Base-by-base conservation (phyloP, 106 monocot genomes). In the Acanthochlamys bracteata region DNA sequence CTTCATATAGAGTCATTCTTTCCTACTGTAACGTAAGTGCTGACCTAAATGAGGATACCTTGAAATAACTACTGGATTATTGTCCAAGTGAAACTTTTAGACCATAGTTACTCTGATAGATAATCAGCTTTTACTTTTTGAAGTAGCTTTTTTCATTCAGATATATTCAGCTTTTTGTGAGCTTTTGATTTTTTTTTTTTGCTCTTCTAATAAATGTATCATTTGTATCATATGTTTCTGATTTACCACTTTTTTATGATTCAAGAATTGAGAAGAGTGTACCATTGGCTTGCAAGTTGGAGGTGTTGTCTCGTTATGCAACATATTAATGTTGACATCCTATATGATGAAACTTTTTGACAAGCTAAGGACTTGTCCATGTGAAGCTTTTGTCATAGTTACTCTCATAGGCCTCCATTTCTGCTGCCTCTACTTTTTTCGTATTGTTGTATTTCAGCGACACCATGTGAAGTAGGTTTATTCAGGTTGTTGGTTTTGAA, bases 351-450 rank as follows among this genome's bases (percentile, higher is more conserved):
- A 51, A 2, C n/a, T 20, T 20, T 20, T 55, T 55, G 10, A 20
- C 4, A 55, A 55, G 55, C 55, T 55, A 55, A 13, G 20, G 55
- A 46, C 65, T 58, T 17, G 10, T 71, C 60, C 66, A 77, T 42
- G 12, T 77, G 76, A 66, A 67, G 76, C 76, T 66, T 43, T 42
- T 71, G 76, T 71, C 71, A 77, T 71, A 66, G 65, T 77, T 71
- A 77, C 76, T 77, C 76, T 71, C 11, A 55, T 55, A 55, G 55
- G 20, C 10, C 55, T 13, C 3, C 49, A 14, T 49, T 49, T 49
- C 49, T 10, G 17, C 17, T 14, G 2, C 49, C 49, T 43, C 13
- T 43, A 8, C 43, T 49, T 49, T 1, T 49, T 12, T 49, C 17
- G 2, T 17, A 14, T 17, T 2, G 49, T 49, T 49, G 33, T n/a